Percentiles rank a stretch among this genome's conserved stretches.
These are phyloP conservation scores for Jackrogersella minutella DNA, from an alignment of 495 filamentous ascomycete genomes.

Conservation along the genomic window DNA sequence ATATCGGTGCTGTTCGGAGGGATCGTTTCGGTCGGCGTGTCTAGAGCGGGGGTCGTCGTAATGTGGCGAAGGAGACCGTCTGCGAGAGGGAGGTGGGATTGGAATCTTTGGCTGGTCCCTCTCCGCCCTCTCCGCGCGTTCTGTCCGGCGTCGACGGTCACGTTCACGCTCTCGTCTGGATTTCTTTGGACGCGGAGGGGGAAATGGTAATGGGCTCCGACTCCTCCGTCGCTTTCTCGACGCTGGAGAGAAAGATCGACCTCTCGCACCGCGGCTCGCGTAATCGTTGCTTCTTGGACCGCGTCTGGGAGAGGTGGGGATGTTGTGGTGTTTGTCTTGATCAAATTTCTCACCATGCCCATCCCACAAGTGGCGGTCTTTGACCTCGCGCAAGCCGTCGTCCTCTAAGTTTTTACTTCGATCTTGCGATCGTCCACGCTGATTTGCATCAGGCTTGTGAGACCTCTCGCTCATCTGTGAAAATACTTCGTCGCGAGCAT, in stretches of 20 bases:
- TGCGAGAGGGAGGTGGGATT: slow-evolving; percentile 30
- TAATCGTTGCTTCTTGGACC: slow-evolving; percentile 29
- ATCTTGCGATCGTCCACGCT: slow-evolving; percentile 38
- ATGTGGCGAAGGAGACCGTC: slow-evolving; percentile 38
- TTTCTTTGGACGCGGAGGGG: slow-evolving; percentile 39
- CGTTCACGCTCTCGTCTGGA: slow-evolving; percentile 43
- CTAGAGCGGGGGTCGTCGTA: slow-evolving; percentile 32
- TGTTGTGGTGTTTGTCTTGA: slow-evolving; percentile 28
- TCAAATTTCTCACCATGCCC: slow-evolving; percentile 22
- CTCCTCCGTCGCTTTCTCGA: slow-evolving; percentile 45
- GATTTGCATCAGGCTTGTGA: slow-evolving; percentile 36
- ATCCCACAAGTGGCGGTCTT: slow-evolving; percentile 31
- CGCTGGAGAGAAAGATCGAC: slow-evolving; percentile 42
- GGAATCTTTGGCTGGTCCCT: slow-evolving; percentile 31
- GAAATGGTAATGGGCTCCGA: slow-evolving; percentile 42
- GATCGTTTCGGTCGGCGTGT: slow-evolving; percentile 37
- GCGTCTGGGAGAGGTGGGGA: slow-evolving; percentile 41
- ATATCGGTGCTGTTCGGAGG: slow-evolving; percentile 21
- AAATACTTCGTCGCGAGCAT: slow-evolving; percentile 28
- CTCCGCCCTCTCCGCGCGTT: slow-evolving; percentile 35
- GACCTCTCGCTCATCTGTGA: slow-evolving; percentile 28
- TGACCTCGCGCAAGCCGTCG: slow-evolving; percentile 32
- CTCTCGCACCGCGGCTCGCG: slow-evolving; percentile 34
- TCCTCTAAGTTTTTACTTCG: slow-evolving; percentile 22
- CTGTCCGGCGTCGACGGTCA: slow-evolving; percentile 42